phyloP scores from a whole-genome alignment of 2,329 filamentous ascomycete species.

The Microsporum canis region DNA sequence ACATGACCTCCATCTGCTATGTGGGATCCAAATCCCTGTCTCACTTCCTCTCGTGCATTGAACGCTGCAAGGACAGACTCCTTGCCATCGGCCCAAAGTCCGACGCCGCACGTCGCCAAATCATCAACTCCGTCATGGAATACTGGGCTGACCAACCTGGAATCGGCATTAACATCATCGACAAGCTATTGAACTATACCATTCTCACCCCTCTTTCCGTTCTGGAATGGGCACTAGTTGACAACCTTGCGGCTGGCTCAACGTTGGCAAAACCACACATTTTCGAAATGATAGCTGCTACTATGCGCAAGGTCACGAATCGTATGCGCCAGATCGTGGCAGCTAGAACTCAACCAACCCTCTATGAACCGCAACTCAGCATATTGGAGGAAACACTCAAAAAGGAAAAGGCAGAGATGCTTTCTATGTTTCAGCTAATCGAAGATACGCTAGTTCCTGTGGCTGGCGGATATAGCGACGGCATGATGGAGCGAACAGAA shows the following conservation, averaged over 20 bases:
- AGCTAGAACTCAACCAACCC: slow-evolving; percentile 47
- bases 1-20: slow-evolving; percentile 85
- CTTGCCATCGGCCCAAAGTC: slow-evolving; percentile 66
- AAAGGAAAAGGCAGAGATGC: slow-evolving; percentile 62
- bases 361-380: slow-evolving; percentile 44
- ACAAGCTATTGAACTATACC: slow-evolving; percentile 95
- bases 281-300: slow-evolving; percentile 82
- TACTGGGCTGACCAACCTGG: slow-evolving; percentile 94
- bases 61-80: slow-evolving; percentile 82
- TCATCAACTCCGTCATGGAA: slow-evolving; percentile 76
- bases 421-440: slow-evolving; percentile 67
- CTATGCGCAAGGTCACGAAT: slow-evolving; percentile 78
- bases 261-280: slow-evolving; percentile 63
- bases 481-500: slow-evolving; percentile 56
- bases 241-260: slow-evolving; percentile 52
- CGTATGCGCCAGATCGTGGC: slow-evolving; percentile 70
- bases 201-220: slow-evolving; percentile 79
- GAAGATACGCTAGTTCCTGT: slow-evolving; percentile 66
- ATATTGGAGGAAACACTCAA: slow-evolving; percentile 55
- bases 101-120: slow-evolving; percentile 68
- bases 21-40: slow-evolving; percentile 92
- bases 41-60: slow-evolving; percentile 89
- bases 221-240: slow-evolving; percentile 75
- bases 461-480: slow-evolving; percentile 61
- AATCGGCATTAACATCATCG: slow-evolving; percentile 80